phyloP scores from a whole-genome alignment of 164 flowering plant genomes.

The Akebia trifoliata region DNA sequence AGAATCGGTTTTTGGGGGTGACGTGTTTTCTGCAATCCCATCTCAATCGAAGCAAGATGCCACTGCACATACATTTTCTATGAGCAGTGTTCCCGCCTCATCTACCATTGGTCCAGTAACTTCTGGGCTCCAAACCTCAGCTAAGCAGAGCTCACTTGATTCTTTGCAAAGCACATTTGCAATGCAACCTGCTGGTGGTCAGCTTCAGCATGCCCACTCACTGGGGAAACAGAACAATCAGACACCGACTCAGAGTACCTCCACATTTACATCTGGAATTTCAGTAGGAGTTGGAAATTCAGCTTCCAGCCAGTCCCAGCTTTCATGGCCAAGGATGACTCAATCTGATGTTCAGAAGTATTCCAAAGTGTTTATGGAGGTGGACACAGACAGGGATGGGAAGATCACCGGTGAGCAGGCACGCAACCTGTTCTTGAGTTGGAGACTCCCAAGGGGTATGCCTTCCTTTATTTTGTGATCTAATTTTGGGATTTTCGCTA shows the following conservation, averaged over 20 bases:
- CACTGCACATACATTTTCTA: slow-evolving; percentile 27
- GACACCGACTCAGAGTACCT: slow-evolving; percentile 31
- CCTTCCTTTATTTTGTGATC: neutral
- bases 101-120: slow-evolving; percentile 44
- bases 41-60: slow-evolving; percentile 40
- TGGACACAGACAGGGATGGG: slow-evolving; percentile 92
- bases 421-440: slow-evolving; percentile 79
- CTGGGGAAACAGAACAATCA: slow-evolving; percentile 36
- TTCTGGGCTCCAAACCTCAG: slow-evolving; percentile 40
- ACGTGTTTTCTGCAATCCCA: slow-evolving; percentile 52
- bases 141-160: slow-evolving; percentile 48
- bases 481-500: neutral
- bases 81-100: slow-evolving; percentile 32
- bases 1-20: slow-evolving; percentile 57
- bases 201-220: slow-evolving; percentile 37
- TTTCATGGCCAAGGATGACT: slow-evolving; percentile 88
- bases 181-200: slow-evolving; percentile 37
- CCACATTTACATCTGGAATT: slow-evolving; percentile 36
- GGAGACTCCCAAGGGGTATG: slow-evolving; percentile 93
- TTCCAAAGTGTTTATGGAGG: slow-evolving; percentile 76
- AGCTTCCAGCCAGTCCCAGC: slow-evolving; percentile 45
- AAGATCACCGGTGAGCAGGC: slow-evolving; percentile 93
- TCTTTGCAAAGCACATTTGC: slow-evolving; percentile 48
- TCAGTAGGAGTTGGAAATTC: slow-evolving; percentile 43
- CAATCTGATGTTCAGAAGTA: slow-evolving; percentile 82